Base-by-base conservation (phyloP, 139 green algal genomes). In the Chlamydomonas schloesseri region DNA sequence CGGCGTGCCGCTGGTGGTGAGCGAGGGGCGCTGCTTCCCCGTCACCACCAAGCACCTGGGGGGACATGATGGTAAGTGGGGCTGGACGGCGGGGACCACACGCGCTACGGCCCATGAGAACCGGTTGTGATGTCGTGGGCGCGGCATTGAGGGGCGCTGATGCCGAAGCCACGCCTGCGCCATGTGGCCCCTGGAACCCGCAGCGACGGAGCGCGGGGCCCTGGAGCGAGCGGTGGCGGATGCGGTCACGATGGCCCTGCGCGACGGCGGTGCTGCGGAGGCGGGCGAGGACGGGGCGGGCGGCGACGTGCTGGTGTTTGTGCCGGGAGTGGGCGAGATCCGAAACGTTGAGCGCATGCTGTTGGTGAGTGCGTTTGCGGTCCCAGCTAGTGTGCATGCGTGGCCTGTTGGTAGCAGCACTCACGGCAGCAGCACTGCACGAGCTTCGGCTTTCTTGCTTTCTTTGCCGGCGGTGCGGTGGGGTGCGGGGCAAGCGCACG, bases 311-410 rank as follows among this genome's bases (percentile, higher is more conserved):
- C 77, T 94, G 42, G 83, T 71, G 53, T 96, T 96, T 81, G 81
- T 96, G 64, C 92, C 93, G 14, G 93, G 93, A 0, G 90, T 94
- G 62, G 86, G 68, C 1, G 91, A 96, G 87, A 96, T 96, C 58
- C 65, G 81, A 13, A 21, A 69, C 3, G 83, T 89, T 42, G 58
- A 88, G 87, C 68, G 78, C 69, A 60, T 92, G 47, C 47, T 90
- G 37, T 20, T 62, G 81, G 84, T 87, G 62, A 3, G 67, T n/a
- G n/a, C n/a, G n/a, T n/a, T n/a, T n/a, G n/a, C n/a, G n/a, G n/a
- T n/a, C n/a, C n/a, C n/a, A n/a, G n/a, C n/a, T n/a, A n/a, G n/a
- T n/a, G n/a, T n/a, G n/a, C n/a, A n/a, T n/a, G n/a, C n/a, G n/a
- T n/a, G n/a, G n/a, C n/a, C n/a, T n/a, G n/a, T n/a, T n/a, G n/a